phyloP scores from a whole-genome alignment of 768 basidiomycete genomes.

The Pulveroboletus sp. region DNA sequence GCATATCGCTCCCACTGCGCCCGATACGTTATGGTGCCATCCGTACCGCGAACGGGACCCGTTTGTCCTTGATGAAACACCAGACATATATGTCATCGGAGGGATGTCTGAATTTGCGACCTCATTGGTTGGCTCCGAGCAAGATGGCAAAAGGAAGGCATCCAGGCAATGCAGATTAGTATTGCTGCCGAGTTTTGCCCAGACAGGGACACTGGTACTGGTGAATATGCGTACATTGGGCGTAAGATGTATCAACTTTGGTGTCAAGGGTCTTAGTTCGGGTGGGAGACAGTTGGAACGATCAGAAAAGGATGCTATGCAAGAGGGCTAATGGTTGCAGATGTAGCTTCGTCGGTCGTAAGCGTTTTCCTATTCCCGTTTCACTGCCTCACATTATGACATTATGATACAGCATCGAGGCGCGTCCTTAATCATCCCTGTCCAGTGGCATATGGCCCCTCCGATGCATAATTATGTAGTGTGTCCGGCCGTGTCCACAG shows the following conservation, averaged over 20 bases:
- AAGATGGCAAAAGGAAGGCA: constrained; percentile 23
- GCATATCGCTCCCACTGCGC: constrained; percentile 97
- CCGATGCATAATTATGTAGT: no score
- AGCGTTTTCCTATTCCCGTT: no score
- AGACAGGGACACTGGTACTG: constrained; percentile 74
- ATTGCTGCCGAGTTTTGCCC: constrained; percentile 74
- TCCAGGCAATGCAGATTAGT: constrained; percentile 61
- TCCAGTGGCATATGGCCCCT: no score
- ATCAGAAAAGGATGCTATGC: constrained; percentile 19
- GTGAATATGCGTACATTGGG: constrained; percentile 76
- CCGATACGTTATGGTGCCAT: constrained; percentile 98
- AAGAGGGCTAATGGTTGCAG: constrained; percentile 19
- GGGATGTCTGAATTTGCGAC: constrained; percentile 85
- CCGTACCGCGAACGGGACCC: constrained; percentile 87
- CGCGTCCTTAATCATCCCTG: no score
- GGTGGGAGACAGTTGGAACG: constrained; percentile 12
- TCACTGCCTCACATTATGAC: no score
- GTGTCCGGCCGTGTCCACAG: no score
- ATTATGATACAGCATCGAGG: no score
- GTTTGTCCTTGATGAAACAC: constrained; percentile 81
- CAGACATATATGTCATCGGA: constrained; percentile 90
- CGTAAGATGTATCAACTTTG: constrained; percentile 59
- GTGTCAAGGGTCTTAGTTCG: constrained; percentile 36
- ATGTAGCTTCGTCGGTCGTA: not conserved
- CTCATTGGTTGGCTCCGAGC: constrained; percentile 48